phyloP scores from a whole-genome alignment of 805 yeast species.

The Hanseniaspora vineae region DNA sequence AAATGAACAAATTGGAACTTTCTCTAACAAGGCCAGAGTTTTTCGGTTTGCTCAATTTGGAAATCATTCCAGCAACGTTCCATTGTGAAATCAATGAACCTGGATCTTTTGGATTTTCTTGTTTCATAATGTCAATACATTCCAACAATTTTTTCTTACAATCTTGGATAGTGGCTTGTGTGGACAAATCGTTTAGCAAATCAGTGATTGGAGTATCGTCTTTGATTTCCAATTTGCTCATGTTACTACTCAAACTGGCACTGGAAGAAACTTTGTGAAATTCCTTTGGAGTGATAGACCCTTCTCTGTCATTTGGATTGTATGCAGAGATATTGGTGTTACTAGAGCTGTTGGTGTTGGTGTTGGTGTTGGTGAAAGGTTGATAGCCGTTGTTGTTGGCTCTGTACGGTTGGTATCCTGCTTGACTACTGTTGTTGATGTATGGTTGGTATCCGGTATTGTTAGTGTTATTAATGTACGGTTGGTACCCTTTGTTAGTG shows the following conservation, averaged over 20 bases:
- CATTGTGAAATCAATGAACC: constrained; percentile 38
- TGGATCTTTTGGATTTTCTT: neutral
- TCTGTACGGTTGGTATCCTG: constrained; percentile 3
- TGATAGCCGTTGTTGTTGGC: constrained; percentile 1
- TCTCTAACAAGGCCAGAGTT: constrained; percentile 67
- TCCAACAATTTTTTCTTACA: constrained; percentile 40
- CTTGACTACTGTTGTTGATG: constrained; percentile 6
- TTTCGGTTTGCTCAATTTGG: constrained; percentile 60
- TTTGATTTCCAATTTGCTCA: constrained; percentile 55
- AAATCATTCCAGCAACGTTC: constrained; percentile 49
- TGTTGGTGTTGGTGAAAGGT: constrained; percentile 18
- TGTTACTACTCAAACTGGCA: constrained; percentile 59
- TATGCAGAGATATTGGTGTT: constrained; percentile 10
- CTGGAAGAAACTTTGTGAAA: constrained; percentile 41
- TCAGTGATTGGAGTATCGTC: constrained; percentile 55
- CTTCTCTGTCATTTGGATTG: neutral
- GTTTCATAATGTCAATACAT: constrained; percentile 20
- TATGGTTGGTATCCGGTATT: constrained; percentile 6
- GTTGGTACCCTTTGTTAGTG: constrained; percentile 5
- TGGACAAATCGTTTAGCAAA: constrained; percentile 22
- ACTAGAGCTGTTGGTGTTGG: too few species aligned
- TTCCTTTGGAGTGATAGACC: constrained; percentile 24
- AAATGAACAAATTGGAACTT: constrained; percentile 50
- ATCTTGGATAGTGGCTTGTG: constrained; percentile 23
- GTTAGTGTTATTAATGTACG: constrained; percentile 7